phyloP scores from a whole-genome alignment of 805 yeast species.

The Ogataea naganishii region DNA sequence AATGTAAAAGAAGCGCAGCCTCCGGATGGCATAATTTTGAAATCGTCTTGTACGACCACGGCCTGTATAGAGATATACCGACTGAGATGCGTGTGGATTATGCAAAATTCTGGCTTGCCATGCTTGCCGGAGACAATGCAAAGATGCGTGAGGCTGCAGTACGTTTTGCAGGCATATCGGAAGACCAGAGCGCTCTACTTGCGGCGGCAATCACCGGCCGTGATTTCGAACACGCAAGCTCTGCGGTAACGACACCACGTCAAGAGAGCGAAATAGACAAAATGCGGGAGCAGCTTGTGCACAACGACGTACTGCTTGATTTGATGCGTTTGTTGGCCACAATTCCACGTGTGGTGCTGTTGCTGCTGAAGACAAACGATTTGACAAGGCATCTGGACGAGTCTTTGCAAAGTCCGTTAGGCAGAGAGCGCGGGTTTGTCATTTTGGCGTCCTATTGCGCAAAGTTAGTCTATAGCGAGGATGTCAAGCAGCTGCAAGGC shows the following conservation, averaged over 20 bases:
- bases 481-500: too few relatives aligned
- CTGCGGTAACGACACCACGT: slow-evolving; percentile 49
- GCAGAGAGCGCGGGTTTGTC: slow-evolving; percentile 79
- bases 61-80: slow-evolving; percentile 81
- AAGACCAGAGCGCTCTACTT: slow-evolving; percentile 73
- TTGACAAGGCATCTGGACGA: slow-evolving; percentile 86
- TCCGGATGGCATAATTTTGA: slow-evolving; percentile 65
- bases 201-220: slow-evolving; percentile 95
- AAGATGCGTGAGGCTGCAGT: slow-evolving; percentile 69
- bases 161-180: slow-evolving; percentile 68
- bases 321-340: slow-evolving; percentile 71
- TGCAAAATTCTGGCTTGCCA: slow-evolving; percentile 87
- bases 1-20: slow-evolving; percentile 19
- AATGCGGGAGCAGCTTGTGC: slow-evolving; percentile 59
- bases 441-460: slow-evolving; percentile 92
- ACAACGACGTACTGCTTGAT: slow-evolving; percentile 57
- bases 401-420: slow-evolving; percentile 68
- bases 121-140: slow-evolving; percentile 60
- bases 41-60: slow-evolving; percentile 89
- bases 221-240: slow-evolving; percentile 68
- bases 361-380: slow-evolving; percentile 91
- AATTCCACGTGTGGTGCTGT: slow-evolving; percentile 78
- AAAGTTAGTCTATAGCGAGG: slow-evolving; percentile 63
- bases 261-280: slow-evolving; percentile 51
- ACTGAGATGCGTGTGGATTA: slow-evolving; percentile 69